A percentile compares a stretch with the other conserved stretches of the same genome.
These are phyloP conservation scores for Aspergillus hortae DNA, from an alignment of 2,329 filamentous ascomycete genomes.

Conservation along the genomic window DNA sequence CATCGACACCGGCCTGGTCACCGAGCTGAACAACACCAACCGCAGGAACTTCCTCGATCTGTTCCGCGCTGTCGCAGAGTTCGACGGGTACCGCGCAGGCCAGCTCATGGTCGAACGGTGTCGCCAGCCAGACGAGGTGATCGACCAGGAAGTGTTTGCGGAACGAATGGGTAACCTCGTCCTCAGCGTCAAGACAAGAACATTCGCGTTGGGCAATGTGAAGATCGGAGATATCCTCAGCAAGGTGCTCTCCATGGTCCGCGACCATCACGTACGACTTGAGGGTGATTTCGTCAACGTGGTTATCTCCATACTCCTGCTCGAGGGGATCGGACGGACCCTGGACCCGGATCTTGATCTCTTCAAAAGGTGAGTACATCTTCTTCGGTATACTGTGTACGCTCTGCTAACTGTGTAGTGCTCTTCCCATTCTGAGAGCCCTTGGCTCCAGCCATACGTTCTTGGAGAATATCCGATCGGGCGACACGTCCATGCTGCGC, in stretches of 20 bases:
- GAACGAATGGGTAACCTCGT: conserved; percentile 97
- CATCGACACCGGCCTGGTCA: conserved; percentile 94
- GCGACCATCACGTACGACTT: conserved; percentile 84
- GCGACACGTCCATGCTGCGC: conserved; percentile 80
- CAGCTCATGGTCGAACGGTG: conserved; percentile 95
- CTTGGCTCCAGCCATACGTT: conserved; percentile 62
- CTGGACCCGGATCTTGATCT: conserved; percentile 85
- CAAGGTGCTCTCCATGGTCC: conserved; percentile 86
- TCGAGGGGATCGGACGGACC: conserved; percentile 89
- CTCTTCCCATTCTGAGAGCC: conserved; percentile 84
- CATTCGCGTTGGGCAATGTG: conserved; percentile 87
- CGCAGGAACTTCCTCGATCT: conserved; percentile 89
- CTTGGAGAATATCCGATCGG: conserved; percentile 61
- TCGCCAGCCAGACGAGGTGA: conserved; percentile 83
- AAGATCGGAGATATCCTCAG: conserved; percentile 95
- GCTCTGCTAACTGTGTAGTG: conserved; percentile 49
- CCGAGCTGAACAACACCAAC: conserved; percentile 83
- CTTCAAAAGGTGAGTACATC: conserved; percentile 60
- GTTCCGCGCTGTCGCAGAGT: conserved; percentile 93
- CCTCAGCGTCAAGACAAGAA: conserved; percentile 81
- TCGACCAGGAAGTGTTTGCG: conserved; percentile 86
- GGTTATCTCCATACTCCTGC: conserved; percentile 85
- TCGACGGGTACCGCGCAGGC: conserved; percentile 92
- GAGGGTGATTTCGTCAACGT: conserved; percentile 99
- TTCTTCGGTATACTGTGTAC: too few relatives aligned